Conservation (phyloP, 352 stramenopile species). For the Globisporangium splendens region DNA sequence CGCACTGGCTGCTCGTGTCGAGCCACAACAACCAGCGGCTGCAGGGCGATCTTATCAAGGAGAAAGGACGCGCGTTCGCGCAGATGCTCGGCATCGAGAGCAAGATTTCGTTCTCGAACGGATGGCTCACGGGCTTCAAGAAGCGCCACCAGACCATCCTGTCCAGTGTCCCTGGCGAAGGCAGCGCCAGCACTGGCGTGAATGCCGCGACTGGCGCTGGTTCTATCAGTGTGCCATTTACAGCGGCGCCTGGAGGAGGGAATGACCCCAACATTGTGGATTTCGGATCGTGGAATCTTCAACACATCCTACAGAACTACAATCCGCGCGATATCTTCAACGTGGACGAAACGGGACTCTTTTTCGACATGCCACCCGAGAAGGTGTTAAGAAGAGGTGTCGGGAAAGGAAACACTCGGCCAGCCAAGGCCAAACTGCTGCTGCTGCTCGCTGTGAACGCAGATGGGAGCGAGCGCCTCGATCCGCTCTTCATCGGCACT, state of each 20-base stretch:
- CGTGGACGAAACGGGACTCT: conserved; percentile 12
- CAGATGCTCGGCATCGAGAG: conserved; percentile 18
- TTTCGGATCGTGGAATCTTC: conserved; percentile 5
- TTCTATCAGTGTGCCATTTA: too few species aligned
- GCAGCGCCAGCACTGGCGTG: not conserved
- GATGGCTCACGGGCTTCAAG: conserved; percentile 28
- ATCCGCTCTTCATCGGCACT: conserved; percentile 22
- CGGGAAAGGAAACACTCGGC: not conserved
- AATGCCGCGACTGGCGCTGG: not conserved
- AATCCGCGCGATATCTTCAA: conserved; percentile 8
- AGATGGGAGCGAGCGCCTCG: conserved; percentile 21
- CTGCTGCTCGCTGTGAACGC: conserved; percentile 24
- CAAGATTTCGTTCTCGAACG: conserved; percentile 30
- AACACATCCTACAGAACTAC: conserved; percentile 11
- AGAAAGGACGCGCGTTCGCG: conserved; percentile 22
- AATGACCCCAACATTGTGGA: not conserved
- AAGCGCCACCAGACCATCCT: conserved; percentile 19
- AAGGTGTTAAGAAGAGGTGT: conserved; percentile 1
- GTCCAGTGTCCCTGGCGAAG: not conserved
- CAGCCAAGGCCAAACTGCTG: conserved; percentile 9
- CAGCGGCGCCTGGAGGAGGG: not conserved
- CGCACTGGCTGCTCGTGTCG: conserved; percentile 25
- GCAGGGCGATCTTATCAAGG: conserved; percentile 27
- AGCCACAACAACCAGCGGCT: conserved; percentile 21
- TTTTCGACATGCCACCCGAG: conserved; percentile 9